Evolutionary conservation across 2,329 filamentous ascomycete species (phyloP).

Genomic region (Penicillium sp.): DNA sequence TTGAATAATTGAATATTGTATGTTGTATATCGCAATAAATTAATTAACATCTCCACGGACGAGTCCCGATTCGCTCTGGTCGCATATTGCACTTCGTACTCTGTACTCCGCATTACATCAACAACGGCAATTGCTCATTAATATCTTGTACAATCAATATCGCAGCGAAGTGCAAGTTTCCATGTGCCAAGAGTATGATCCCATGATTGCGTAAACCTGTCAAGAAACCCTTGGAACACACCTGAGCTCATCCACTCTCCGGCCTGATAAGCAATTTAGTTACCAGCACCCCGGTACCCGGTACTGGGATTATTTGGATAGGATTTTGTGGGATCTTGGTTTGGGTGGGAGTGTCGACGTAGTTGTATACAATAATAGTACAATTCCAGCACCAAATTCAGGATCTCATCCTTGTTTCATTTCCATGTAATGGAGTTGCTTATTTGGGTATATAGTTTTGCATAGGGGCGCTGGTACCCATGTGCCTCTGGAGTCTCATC

Average conservation of each 20-base stretch:
- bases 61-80: neutral
- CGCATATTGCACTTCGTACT: neutral
- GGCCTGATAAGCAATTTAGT: neutral
- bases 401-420: too few relatives aligned
- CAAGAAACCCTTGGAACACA: neutral
- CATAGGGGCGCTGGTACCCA: neutral
- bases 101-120: neutral
- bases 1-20: neutral
- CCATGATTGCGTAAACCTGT: conserved; percentile 4
- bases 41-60: neutral
- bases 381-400: too few relatives aligned
- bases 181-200: conserved; percentile 1
- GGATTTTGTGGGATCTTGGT: neutral
- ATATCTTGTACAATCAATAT: neutral
- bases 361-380: neutral
- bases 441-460: neutral
- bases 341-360: neutral
- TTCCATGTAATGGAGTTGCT: neutral
- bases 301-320: neutral
- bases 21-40: neutral
- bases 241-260: neutral
- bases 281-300: conserved; percentile 1
- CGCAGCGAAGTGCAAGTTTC: neutral
- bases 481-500: neutral
- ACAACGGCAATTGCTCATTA: neutral